A percentile compares a stretch with the other conserved stretches of the same genome.
These are phyloP conservation scores for Hirsutella thompsonii DNA, from an alignment of 2,329 filamentous ascomycete species.

Conservation along the genomic window DNA sequence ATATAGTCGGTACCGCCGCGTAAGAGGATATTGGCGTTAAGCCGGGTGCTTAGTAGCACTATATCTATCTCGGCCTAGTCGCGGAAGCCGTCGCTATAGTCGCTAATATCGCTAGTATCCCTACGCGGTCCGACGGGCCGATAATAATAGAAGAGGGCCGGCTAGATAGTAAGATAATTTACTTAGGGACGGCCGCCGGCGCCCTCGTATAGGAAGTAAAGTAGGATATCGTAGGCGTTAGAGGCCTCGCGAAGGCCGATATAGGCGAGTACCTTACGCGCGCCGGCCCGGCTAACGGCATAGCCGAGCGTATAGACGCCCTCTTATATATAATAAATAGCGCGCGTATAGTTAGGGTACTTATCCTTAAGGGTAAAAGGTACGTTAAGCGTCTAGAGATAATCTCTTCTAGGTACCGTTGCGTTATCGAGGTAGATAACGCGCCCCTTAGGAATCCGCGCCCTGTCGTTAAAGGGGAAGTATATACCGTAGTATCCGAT, in stretches of 20 bases:
- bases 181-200: conserved; percentile 17
- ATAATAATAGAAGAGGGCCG: conserved; percentile 32
- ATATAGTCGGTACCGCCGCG: conserved; percentile 16
- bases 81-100: conserved; percentile 12
- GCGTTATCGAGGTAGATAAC: conserved; percentile 10
- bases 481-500: conserved; percentile 32
- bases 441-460: conserved; percentile 8
- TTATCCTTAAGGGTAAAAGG: conserved; percentile 19
- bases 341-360: conserved; percentile 28
- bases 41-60: conserved; percentile 23
- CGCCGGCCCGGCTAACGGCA: conserved; percentile 29
- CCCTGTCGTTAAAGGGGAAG: conserved; percentile 11
- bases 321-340: conserved; percentile 26
- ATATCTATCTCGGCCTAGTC: conserved; percentile 19
- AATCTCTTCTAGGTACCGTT: conserved; percentile 19
- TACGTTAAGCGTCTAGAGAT: conserved; percentile 20
- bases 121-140: conserved; percentile 21
- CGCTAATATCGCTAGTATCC: conserved; percentile 24
- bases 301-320: conserved; percentile 30
- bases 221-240: conserved; percentile 27
- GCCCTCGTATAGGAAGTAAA: conserved; percentile 33
- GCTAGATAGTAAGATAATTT: conserved; percentile 26
- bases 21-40: conserved; percentile 25
- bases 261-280: conserved; percentile 27
- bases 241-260: conserved; percentile 28